A percentile compares a stretch with the other conserved stretches of the same genome.
These are phyloP conservation scores for Yarrowia divulgata DNA, from an alignment of 805 yeast species.

Conservation along the genomic window DNA sequence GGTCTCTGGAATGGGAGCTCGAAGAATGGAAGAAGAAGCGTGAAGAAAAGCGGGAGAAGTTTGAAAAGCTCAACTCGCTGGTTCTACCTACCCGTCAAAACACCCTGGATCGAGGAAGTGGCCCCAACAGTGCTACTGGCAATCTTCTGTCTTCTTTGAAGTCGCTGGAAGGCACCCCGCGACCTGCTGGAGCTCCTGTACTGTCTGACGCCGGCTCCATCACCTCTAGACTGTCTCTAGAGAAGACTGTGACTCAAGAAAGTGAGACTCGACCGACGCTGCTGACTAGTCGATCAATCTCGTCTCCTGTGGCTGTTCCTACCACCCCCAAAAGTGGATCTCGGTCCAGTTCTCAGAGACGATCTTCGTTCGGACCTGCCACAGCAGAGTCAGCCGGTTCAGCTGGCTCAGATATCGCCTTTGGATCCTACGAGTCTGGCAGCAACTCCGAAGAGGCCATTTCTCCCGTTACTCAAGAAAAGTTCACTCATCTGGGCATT, in stretches of 20 bases:
- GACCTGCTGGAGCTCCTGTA: background rate
- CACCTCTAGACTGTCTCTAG: conserved; percentile 14
- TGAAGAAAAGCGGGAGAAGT: conserved; percentile 6
- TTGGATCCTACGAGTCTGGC: conserved; percentile 21
- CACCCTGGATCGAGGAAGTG: conserved; percentile 7
- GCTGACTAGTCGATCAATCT: background rate
- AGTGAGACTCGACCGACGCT: conserved; percentile 6
- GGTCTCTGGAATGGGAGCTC: conserved; percentile 54
- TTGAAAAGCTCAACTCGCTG: background rate
- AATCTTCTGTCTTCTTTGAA: background rate
- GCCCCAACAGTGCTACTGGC: background rate
- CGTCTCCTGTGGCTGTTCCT: conserved; percentile 28
- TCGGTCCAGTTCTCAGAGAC: conserved; percentile 1
- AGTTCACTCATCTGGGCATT: conserved; percentile 24
- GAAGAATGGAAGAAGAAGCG: conserved; percentile 29
- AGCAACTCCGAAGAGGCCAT: conserved; percentile 12
- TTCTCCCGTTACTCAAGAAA: conserved; percentile 12
- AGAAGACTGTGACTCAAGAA: conserved; percentile 16
- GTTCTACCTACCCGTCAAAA: conserved; percentile 1
- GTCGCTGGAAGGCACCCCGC: conserved; percentile 1
- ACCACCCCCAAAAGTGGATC: conserved; percentile 14
- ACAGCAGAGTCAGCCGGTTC: conserved; percentile 3
- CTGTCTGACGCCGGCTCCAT: conserved; percentile 2
- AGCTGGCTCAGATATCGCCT: conserved; percentile 15
- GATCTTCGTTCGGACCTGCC: background rate